These are phyloP conservation scores for Gaultheria prostrata DNA, from an alignment of 148 eudicot genomes.

Conservation along the genomic window DNA sequence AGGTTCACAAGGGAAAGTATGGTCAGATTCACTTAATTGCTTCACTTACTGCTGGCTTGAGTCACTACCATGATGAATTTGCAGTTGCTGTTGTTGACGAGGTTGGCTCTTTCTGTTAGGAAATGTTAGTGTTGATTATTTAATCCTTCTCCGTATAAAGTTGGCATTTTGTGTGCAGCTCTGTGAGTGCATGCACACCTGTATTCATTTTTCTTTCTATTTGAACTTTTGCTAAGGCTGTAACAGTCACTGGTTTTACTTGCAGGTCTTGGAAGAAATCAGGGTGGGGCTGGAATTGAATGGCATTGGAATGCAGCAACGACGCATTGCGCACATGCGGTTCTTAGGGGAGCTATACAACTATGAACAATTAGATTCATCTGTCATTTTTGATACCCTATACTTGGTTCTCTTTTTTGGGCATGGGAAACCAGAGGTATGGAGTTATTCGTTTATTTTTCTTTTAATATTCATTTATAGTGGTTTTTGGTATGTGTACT, in stretches of 20 bases:
- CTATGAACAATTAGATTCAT: conserved; percentile 90
- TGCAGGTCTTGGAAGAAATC: conserved; percentile 92
- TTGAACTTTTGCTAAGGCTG: background rate
- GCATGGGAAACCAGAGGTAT: conserved; percentile 90
- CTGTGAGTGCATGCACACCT: background rate
- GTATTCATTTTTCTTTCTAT: too few species aligned
- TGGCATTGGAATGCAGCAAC: conserved; percentile 92
- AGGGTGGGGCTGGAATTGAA: conserved; percentile 83
- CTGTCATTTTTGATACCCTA: conserved; percentile 88
- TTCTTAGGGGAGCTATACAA: conserved; percentile 94
- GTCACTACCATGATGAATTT: conserved; percentile 91
- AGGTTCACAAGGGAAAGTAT: conserved; percentile 94
- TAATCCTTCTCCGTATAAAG: background rate
- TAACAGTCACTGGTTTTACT: conserved; percentile 10
- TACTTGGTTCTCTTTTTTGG: conserved; percentile 85
- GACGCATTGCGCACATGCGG: conserved; percentile 92
- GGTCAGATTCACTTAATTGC: conserved; percentile 96
- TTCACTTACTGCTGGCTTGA: conserved; percentile 85
- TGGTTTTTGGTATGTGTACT: background rate
- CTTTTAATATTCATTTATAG: background rate
- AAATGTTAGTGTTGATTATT: background rate
- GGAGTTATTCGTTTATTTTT: conserved; percentile 3
- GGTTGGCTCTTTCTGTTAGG: conserved; percentile 39
- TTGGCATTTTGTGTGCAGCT: background rate
- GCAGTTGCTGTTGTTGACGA: conserved; percentile 96